These are phyloP conservation scores for Leishmania arabica DNA, from an alignment of 208 protist genomes.

Conservation along the genomic window DNA sequence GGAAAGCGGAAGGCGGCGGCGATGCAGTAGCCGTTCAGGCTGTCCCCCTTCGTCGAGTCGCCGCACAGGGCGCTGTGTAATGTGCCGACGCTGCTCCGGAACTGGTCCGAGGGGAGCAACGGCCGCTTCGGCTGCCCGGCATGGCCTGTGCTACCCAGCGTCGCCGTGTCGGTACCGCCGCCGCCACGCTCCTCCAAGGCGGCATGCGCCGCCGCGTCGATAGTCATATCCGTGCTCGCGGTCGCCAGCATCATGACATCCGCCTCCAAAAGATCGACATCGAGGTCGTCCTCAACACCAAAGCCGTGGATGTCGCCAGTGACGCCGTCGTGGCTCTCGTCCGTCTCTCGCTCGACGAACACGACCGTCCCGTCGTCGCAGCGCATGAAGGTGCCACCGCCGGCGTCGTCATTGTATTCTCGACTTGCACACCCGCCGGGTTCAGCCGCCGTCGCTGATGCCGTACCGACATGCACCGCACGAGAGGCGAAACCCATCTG, in stretches of 20 bases:
- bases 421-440: neutral
- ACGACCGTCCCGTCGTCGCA: constrained; percentile 20
- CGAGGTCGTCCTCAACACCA: neutral
- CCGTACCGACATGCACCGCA: neutral
- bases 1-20: constrained; percentile 26
- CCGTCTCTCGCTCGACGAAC: constrained; percentile 8
- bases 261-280: neutral
- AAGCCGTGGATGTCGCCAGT: constrained; percentile 9
- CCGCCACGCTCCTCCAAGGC: neutral
- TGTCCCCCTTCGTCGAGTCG: neutral
- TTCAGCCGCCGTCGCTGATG: neutral
- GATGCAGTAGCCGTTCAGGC: constrained; percentile 20
- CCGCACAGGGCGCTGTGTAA: neutral
- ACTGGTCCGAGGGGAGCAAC: neutral
- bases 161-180: neutral
- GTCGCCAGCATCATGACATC: neutral
- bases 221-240: neutral
- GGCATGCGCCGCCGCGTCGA: neutral
- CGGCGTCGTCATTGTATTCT: neutral
- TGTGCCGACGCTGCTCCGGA: neutral
- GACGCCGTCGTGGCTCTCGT: neutral
- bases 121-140: neutral
- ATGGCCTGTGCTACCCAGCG: neutral
- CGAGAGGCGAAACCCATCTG: constrained; percentile 9
- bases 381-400: constrained; percentile 17